Evolutionary conservation across 305 asterid species (phyloP), one percentile per base, ranked within the genome.

Genomic region (Coffea humblotiana): DNA sequence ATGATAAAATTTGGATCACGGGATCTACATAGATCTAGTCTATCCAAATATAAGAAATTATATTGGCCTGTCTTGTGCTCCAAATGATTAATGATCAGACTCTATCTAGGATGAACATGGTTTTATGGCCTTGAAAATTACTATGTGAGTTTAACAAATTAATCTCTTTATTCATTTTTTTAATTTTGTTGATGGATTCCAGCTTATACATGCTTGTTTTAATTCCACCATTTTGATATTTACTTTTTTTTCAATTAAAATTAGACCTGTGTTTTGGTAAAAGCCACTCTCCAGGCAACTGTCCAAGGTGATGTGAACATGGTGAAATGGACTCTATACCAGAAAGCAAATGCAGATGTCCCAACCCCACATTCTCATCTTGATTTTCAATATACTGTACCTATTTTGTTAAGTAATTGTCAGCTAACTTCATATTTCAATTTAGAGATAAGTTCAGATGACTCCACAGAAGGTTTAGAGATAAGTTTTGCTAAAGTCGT

Each of bases 261-360:
- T 16, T 18, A n/a, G 11, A 19, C 27, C 32, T 29, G 32, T 29
- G 32, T 29, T 29, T 29, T 29, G 32, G 32, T 29, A 29, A 29
- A 29, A 71, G 91, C 91, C n/a, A 90, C 86, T n/a, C 77, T 91
- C 16, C 79, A 79, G 78, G 83, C 82, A 32, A 45, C 19, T 29
- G 47, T 47, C 37, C 37, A 76, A 56, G 71, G 27, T 4, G 86
- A 58, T 56, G 70, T 21, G 5, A 82, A 83, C n/a, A n/a, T 37
- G 47, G 88, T 79, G 23, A 88, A 83, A 82, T 89, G 95, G 95
- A 86, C 77, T 29, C 65, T 89, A 72, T 91, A 90, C 69, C 90
- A 88, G 84, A 92, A 87, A 83, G 89, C 81, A 15, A 84, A 75
- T 79, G 91, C 86, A 52, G 75, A 85, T 52, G 87, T 87, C 69